These are phyloP conservation scores for Coprinellus micaceus DNA, from an alignment of 768 basidiomycete genomes.

Conservation along the genomic window DNA sequence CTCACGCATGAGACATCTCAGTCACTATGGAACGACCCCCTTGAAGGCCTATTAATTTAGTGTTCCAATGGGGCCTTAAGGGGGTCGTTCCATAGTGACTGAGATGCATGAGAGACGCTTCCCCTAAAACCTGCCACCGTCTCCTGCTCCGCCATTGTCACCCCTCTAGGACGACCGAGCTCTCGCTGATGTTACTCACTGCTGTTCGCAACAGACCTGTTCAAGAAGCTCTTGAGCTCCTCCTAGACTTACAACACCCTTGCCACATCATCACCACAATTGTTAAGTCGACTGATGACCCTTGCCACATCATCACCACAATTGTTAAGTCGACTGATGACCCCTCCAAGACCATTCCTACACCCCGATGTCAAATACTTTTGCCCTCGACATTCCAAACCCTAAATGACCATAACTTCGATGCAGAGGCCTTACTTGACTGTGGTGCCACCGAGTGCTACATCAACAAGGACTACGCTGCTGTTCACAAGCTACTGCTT, in stretches of 20 bases:
- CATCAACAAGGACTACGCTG: conserved; percentile 9
- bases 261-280: not conserved
- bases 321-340: too few species aligned
- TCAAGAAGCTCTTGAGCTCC: not conserved
- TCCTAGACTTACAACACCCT: not conserved
- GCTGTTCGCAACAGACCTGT: not conserved
- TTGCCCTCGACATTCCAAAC: not conserved
- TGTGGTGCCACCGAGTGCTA: conserved; percentile 14
- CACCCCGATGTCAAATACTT: not conserved
- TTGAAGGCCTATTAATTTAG: too few species aligned
- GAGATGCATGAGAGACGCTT: too few species aligned
- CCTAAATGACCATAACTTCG: not conserved
- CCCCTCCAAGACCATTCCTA: not conserved
- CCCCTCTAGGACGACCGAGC: not conserved
- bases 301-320: too few species aligned
- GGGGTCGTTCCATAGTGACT: too few species aligned
- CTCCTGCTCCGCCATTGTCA: not conserved
- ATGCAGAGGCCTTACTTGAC: conserved; percentile 10
- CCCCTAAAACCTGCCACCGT: too few species aligned
- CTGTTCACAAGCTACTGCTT: conserved; percentile 4
- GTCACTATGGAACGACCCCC: not conserved
- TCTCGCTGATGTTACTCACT: not conserved
- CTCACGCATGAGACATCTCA: not conserved
- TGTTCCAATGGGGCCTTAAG: too few species aligned
- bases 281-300: not conserved